Evolutionary conservation across 2,329 filamentous ascomycete species (phyloP), one percentile per base, ranked within the genome.

Genomic region (Amauroascus verrucosus): DNA sequence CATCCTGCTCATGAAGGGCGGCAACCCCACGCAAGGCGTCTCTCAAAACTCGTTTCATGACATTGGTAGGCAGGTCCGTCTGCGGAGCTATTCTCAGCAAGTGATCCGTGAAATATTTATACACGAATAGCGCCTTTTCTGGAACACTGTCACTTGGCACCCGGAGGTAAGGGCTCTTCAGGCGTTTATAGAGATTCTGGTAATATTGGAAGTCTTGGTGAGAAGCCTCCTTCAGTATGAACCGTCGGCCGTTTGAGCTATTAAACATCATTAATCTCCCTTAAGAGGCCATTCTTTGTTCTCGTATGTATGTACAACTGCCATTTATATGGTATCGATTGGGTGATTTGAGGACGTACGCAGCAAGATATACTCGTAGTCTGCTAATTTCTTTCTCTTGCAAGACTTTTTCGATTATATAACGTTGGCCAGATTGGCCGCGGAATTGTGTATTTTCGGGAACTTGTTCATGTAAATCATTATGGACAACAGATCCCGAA

Each of bases 61-160:
- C 58, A 22, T 60, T 37, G 40, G 70, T 54, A 7, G 71, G 60
- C 22, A 74, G 54, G 48, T 71, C 63, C 59, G 69, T 70, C 58
- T 71, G 69, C 32, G 45, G 45, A 51, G 64, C 68, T 53, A 75
- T 66, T 57, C 63, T 64, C 54, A 75, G 65, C 16, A 75, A 64
- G 63, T 75, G 63, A 48, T 70, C 70, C 4, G 63, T 67, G 56
- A 73, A 62, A 61, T 74, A 74, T 54, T 70, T 67, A 53, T 72
- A 75, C 55, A 74, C 68, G 56, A 75, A 74, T 63, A 75, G 71
- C 28, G 67, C 70, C 56, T 70, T 63, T 18, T 72, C 68, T 6
- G 72, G 71, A 55, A 74, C 64, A 37, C 68, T 71, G 59, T 76
- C 73, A 41, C 67, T 61, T 16, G 69, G 53, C 3, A 67, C 64